phyloP scores from a whole-genome alignment of 352 stramenopile genomes.

The Phytophthora foliorum region DNA sequence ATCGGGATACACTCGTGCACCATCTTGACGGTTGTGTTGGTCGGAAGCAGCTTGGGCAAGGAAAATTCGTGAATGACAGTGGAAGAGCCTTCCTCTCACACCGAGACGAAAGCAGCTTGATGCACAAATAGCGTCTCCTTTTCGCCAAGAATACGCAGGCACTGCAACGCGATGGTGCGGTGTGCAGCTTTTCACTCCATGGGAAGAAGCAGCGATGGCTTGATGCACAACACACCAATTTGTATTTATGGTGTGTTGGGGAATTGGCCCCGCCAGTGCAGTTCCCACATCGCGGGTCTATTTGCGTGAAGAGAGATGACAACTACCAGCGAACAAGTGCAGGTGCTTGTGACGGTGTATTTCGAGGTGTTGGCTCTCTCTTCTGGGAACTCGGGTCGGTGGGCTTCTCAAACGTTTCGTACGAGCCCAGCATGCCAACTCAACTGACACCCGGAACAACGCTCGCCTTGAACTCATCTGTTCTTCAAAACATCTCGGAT shows the following conservation, averaged over 20 bases:
- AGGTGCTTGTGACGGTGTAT: not conserved
- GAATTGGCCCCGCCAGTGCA: not conserved
- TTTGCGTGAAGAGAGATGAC: slow-evolving; percentile 13
- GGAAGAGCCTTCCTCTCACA: not conserved
- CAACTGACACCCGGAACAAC: not conserved
- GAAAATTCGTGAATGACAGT: slow-evolving; percentile 27
- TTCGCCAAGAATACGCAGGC: slow-evolving; percentile 26
- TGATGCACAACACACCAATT: slow-evolving; percentile 2
- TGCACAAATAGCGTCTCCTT: slow-evolving; percentile 2
- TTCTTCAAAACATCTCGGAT: not conserved
- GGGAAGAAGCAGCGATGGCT: slow-evolving; percentile 1
- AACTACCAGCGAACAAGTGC: no score
- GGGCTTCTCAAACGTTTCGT: slow-evolving; percentile 2
- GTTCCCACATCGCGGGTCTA: slow-evolving; percentile 3
- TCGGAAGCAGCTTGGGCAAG: not conserved
- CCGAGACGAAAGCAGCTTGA: not conserved
- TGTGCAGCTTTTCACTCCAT: not conserved
- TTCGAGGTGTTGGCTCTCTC: slow-evolving; percentile 11
- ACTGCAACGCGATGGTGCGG: slow-evolving; percentile 21
- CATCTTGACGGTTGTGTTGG: slow-evolving; percentile 27
- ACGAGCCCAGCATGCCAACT: slow-evolving; percentile 17
- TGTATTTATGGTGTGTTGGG: not conserved
- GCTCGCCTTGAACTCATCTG: not conserved
- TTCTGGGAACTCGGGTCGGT: not conserved
- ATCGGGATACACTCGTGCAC: slow-evolving; percentile 53